Conservation (phyloP, 1,284 basidiomycete genomes). For the Thecaphora frezii region DNA sequence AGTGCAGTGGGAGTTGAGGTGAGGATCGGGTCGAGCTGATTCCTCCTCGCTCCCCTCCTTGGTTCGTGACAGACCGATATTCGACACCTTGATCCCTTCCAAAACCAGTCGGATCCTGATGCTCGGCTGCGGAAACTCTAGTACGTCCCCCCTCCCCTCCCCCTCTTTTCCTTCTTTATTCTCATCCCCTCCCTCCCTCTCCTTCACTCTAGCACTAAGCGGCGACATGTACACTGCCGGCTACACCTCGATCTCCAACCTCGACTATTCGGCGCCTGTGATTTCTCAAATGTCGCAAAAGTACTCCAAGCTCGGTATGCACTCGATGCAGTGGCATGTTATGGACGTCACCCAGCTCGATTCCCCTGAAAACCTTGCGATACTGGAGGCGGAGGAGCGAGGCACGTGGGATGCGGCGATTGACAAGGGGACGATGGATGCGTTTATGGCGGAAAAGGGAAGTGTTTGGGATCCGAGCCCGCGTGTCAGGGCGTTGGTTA, state of each 20-base stretch:
- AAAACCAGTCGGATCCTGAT: slow-evolving; percentile 41
- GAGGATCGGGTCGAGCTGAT: too few relatives aligned
- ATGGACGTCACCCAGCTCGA: slow-evolving; percentile 52
- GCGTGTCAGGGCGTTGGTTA: slow-evolving; percentile 31
- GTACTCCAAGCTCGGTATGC: neutral
- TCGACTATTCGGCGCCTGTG: slow-evolving; percentile 45
- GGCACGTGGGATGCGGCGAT: slow-evolving; percentile 45
- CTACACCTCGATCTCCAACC: slow-evolving; percentile 40
- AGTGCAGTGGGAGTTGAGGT: neutral
- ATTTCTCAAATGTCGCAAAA: slow-evolving; percentile 40
- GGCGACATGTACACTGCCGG: slow-evolving; percentile 41
- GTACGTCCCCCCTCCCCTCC: slow-evolving; percentile 9
- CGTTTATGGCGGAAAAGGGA: slow-evolving; percentile 53
- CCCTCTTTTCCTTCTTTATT: neutral
- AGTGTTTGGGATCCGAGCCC: slow-evolving; percentile 45
- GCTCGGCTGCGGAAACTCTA: slow-evolving; percentile 55
- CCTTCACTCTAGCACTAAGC: slow-evolving; percentile 44
- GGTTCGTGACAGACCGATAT: slow-evolving; percentile 11
- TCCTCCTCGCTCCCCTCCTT: too few relatives aligned
- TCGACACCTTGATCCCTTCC: slow-evolving; percentile 40
- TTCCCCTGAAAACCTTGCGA: slow-evolving; percentile 7
- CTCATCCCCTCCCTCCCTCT: too few relatives aligned
- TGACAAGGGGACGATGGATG: slow-evolving; percentile 58
- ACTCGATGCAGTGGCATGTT: slow-evolving; percentile 25
- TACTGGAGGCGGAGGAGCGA: slow-evolving; percentile 22